A percentile compares a stretch with the other conserved stretches of the same genome.
These are phyloP conservation scores for Microdochium bolleyi DNA, from an alignment of 2,329 filamentous ascomycete species.

Conservation along the genomic window DNA sequence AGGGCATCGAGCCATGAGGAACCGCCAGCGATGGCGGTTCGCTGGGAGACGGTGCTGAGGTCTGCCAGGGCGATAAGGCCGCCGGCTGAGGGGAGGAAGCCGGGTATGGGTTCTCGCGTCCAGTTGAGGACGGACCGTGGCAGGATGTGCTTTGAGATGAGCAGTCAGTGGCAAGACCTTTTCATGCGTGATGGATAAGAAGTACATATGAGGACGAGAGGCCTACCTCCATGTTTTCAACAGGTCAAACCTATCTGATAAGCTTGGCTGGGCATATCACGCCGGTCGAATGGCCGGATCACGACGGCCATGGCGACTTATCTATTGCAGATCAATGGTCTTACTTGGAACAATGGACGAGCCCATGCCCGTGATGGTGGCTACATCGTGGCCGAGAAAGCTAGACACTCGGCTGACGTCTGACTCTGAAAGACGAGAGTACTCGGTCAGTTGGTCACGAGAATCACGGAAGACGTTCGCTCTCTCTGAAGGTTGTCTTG, in stretches of 20 bases:
- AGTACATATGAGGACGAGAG: too few species aligned
- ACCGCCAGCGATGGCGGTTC: conserved; percentile 48
- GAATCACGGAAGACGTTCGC: background rate
- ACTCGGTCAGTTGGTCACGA: background rate
- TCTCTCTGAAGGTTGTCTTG: background rate
- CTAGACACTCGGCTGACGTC: background rate
- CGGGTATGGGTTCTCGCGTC: conserved; percentile 35
- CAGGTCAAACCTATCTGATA: too few species aligned
- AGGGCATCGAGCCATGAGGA: conserved; percentile 48
- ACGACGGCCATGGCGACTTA: too few species aligned
- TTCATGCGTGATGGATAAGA: background rate
- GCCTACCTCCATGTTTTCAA: conserved; percentile 11
- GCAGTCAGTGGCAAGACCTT: too few species aligned
- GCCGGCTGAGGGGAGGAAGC: conserved; percentile 37
- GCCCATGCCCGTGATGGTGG: background rate
- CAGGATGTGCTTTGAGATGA: conserved; percentile 9
- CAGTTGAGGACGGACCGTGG: conserved; percentile 29
- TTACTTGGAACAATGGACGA: too few species aligned
- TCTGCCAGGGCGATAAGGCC: conserved; percentile 53
- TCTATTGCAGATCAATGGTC: too few species aligned
- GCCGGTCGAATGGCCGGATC: too few species aligned
- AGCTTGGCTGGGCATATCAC: too few species aligned
- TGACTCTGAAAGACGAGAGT: background rate
- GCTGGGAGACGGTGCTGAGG: conserved; percentile 44
- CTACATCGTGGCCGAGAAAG: background rate